Evolutionary conservation across 768 basidiomycete species (phyloP).

Genomic region (Agaricus blazei): DNA sequence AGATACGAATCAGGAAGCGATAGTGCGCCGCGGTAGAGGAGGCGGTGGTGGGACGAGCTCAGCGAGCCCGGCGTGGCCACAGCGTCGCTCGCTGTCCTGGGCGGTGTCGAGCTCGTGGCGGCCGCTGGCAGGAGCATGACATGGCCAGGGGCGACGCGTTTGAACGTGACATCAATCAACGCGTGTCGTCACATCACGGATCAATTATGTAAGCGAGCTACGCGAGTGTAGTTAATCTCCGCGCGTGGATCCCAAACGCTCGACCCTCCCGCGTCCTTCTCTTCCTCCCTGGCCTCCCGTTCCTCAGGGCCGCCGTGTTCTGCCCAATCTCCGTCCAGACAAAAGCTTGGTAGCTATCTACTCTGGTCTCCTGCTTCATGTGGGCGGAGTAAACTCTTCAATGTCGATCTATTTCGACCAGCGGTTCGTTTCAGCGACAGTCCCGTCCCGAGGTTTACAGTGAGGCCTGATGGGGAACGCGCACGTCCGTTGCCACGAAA

Average conservation of each 20-base stretch:
- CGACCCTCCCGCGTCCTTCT: not conserved
- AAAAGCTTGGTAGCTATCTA: too few relatives aligned
- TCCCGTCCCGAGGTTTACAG: not conserved
- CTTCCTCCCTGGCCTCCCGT: too few relatives aligned
- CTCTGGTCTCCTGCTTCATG: not conserved
- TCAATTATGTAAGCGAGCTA: not conserved
- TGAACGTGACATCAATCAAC: not conserved
- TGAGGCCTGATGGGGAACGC: slow-evolving; percentile 6
- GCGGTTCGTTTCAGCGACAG: not conserved
- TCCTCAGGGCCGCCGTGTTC: too few relatives aligned
- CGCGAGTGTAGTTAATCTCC: not conserved
- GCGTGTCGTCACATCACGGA: slow-evolving; percentile 3
- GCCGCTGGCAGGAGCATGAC: not conserved
- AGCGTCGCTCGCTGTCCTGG: not conserved
- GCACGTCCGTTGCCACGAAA: slow-evolving; percentile 3
- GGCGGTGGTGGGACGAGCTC: slow-evolving; percentile 34
- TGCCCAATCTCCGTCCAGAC: too few relatives aligned
- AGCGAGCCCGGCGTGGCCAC: slow-evolving; percentile 2
- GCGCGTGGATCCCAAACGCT: not conserved
- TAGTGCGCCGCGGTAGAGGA: slow-evolving; percentile 72
- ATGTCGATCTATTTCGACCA: not conserved
- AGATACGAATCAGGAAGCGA: slow-evolving; percentile 71
- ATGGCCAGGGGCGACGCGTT: not conserved
- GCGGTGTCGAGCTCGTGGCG: not conserved
- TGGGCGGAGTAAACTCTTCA: not conserved